These are phyloP conservation scores for Acacia melanoxylon DNA, from an alignment of 306 rosid species.

Conservation along the genomic window DNA sequence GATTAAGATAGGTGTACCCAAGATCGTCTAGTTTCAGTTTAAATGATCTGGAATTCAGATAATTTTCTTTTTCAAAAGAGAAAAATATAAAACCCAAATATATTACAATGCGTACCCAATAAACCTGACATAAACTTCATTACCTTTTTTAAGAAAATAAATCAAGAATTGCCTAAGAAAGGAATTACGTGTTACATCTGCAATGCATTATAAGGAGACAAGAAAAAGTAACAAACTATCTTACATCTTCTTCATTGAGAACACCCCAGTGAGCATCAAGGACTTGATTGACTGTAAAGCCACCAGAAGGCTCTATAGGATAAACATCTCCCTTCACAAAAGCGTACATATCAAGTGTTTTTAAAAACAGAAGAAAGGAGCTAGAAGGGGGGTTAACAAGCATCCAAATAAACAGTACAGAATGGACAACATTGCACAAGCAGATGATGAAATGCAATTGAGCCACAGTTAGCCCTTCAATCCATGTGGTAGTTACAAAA, in stretches of 20 bases:
- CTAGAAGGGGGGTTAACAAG: constrained; percentile 11
- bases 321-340: constrained; percentile 83
- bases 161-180: constrained; percentile 18
- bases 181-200: constrained; percentile 3
- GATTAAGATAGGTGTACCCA: neutral
- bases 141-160: neutral
- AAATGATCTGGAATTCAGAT: neutral
- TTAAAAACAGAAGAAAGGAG: neutral
- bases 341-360: constrained; percentile 14
- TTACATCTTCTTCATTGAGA: constrained; percentile 77
- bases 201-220: constrained; percentile 19
- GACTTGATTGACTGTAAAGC: constrained; percentile 63
- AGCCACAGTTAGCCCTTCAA: neutral
- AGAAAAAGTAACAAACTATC: constrained; percentile 29
- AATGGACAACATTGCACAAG: neutral
- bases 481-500: neutral
- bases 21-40: neutral
- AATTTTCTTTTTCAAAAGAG: neutral
- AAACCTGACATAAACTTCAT: constrained; percentile 9
- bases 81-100: neutral
- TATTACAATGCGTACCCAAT: neutral
- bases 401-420: constrained; percentile 23
- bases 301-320: constrained; percentile 72
- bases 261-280: constrained; percentile 95
- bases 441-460: neutral